Conservation (phyloP, 2,329 filamentous ascomycete species). For the Periglandula ipomoeae region DNA sequence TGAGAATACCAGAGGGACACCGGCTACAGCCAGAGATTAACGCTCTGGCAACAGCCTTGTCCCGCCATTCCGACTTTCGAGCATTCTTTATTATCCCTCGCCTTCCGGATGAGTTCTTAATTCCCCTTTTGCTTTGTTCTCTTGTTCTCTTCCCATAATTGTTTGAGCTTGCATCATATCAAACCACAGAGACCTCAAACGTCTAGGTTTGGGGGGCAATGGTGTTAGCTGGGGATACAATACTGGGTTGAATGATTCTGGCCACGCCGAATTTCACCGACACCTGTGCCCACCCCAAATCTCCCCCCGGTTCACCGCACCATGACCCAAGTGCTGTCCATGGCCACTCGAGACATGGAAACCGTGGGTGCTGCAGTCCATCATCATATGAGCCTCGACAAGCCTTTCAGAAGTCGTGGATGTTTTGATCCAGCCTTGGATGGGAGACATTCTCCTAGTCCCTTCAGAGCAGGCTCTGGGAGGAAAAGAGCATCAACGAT, state of each 20-base stretch:
- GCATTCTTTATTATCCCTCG: slow-evolving; percentile 10
- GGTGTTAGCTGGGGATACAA: slow-evolving; percentile 4
- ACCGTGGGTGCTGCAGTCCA: slow-evolving; percentile 13
- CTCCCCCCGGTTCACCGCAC: slow-evolving; percentile 3
- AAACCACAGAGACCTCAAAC: background rate
- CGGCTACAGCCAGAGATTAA: background rate
- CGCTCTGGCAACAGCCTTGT: slow-evolving; percentile 5
- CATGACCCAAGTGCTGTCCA: slow-evolving; percentile 18
- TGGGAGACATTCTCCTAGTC: slow-evolving; percentile 6
- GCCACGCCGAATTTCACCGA: slow-evolving; percentile 4
- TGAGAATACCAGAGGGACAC: slow-evolving; percentile 7
- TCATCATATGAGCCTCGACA: slow-evolving; percentile 14
- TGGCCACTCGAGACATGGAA: slow-evolving; percentile 15
- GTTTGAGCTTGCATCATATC: background rate
- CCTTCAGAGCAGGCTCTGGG: slow-evolving; percentile 9
- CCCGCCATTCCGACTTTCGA: slow-evolving; percentile 3
- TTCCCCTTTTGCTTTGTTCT: background rate
- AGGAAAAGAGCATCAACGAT: slow-evolving; percentile 38
- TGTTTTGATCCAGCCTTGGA: slow-evolving; percentile 8
- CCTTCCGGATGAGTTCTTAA: slow-evolving; percentile 1
- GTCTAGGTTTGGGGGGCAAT: background rate
- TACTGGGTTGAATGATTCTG: slow-evolving; percentile 5
- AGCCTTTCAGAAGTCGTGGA: slow-evolving; percentile 10
- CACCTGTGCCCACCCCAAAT: background rate
- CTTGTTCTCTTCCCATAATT: background rate